Evolutionary conservation across 306 rosid genomes (phyloP).

Genomic region (Parietaria judaica): DNA sequence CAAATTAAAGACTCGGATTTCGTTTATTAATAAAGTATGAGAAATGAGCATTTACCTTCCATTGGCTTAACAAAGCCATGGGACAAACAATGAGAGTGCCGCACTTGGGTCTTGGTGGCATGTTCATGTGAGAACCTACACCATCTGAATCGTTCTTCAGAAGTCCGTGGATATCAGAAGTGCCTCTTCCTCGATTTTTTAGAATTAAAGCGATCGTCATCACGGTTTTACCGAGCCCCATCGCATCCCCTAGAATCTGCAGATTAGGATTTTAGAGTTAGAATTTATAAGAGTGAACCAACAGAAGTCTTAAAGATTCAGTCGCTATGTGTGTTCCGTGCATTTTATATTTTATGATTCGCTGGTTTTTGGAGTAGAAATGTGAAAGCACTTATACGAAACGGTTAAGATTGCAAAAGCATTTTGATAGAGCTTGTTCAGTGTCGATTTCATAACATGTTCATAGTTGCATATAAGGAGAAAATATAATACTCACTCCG

Average conservation of each 20-base stretch:
- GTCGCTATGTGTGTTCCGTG: too few species aligned
- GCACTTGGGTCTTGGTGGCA: slow-evolving; percentile 31
- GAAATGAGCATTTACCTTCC: slow-evolving; percentile 50
- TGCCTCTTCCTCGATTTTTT: slow-evolving; percentile 35
- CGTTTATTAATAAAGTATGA: neutral
- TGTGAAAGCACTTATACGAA: too few species aligned
- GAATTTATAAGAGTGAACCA: neutral
- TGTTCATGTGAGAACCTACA: slow-evolving; percentile 14
- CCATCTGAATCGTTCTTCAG: slow-evolving; percentile 8
- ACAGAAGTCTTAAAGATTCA: too few species aligned
- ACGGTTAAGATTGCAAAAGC: neutral
- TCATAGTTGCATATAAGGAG: slow-evolving; percentile 1
- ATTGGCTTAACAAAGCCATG: slow-evolving; percentile 79
- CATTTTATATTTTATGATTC: too few species aligned
- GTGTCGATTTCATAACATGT: neutral
- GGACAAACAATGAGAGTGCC: slow-evolving; percentile 93
- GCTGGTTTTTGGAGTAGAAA: too few species aligned
- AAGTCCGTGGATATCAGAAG: slow-evolving; percentile 18
- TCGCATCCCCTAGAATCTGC: slow-evolving; percentile 82
- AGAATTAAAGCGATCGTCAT: slow-evolving; percentile 83
- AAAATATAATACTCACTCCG: slow-evolving; percentile 55
- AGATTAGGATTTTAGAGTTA: slow-evolving; percentile 12
- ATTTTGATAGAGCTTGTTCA: slow-evolving; percentile 11
- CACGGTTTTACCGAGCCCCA: slow-evolving; percentile 97
- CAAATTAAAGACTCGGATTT: neutral